phyloP scores from a whole-genome alignment of 192 early-diverging fungal species.

The Linnemannia exigua region DNA sequence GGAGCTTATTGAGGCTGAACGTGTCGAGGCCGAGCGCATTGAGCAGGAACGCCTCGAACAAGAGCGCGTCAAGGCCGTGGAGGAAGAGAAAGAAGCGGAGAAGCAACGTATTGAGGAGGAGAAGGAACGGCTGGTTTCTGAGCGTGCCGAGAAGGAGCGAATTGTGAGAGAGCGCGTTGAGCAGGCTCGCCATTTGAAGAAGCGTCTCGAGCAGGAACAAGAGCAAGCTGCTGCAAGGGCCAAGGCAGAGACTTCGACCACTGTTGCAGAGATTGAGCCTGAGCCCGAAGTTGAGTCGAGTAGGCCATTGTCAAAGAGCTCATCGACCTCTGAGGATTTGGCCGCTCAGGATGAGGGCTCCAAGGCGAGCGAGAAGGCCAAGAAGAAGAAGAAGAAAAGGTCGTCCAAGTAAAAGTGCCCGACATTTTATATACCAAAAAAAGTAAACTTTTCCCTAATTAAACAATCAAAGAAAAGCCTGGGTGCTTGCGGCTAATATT shows the following conservation, averaged over 20 bases:
- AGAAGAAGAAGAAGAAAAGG: constrained; percentile 52
- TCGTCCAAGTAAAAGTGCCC: constrained; percentile 12
- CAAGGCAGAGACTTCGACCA: background rate
- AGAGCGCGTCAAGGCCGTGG: background rate
- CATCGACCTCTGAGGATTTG: constrained; percentile 28
- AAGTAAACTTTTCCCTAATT: too few relatives aligned
- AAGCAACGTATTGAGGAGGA: constrained; percentile 2
- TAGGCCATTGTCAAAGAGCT: constrained; percentile 3
- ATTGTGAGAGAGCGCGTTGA: constrained; percentile 16
- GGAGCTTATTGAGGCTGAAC: background rate
- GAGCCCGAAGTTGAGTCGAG: background rate
- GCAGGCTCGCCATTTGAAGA: background rate
- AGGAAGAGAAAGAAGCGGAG: background rate
- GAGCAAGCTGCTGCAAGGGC: background rate
- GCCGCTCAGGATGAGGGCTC: constrained; percentile 29
- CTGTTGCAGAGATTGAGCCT: background rate
- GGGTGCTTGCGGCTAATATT: too few relatives aligned
- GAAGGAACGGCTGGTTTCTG: background rate
- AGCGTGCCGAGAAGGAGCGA: constrained; percentile 10
- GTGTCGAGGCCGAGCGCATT: background rate
- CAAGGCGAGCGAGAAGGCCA: constrained; percentile 21
- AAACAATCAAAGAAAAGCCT: too few relatives aligned
- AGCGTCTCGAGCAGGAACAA: background rate
- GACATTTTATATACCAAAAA: too few relatives aligned
- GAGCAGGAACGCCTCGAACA: background rate